These are phyloP conservation scores for Babesia divergens DNA, from an alignment of 169 alveolate species.

Conservation along the genomic window DNA sequence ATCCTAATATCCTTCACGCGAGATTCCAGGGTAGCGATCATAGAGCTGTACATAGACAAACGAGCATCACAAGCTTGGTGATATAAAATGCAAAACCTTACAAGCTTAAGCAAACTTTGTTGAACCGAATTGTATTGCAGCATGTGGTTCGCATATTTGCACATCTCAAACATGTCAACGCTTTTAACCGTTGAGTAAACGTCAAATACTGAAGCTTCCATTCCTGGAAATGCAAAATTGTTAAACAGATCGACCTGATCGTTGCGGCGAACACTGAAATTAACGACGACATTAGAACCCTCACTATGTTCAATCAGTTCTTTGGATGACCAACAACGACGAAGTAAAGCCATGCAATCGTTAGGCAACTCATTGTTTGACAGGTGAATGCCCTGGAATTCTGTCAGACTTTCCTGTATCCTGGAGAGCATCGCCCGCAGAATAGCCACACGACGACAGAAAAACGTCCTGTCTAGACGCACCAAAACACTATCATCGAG, in stretches of 20 bases:
- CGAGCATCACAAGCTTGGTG: slow-evolving; percentile 18
- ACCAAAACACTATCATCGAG: not conserved
- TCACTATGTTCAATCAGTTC: not conserved
- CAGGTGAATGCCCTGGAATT: slow-evolving; percentile 5
- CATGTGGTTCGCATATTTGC: slow-evolving; percentile 4
- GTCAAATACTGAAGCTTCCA: not conserved
- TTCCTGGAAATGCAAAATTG: slow-evolving; percentile 13
- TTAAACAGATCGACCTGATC: slow-evolving; percentile 13
- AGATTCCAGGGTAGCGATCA: not conserved
- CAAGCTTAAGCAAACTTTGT: not conserved
- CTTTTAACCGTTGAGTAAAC: not conserved
- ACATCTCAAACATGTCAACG: slow-evolving; percentile 10
- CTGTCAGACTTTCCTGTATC: not conserved
- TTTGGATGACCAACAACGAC: not conserved
- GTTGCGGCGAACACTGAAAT: not conserved
- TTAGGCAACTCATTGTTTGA: slow-evolving; percentile 10
- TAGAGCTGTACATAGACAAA: not conserved
- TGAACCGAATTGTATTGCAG: not conserved
- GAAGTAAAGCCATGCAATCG: slow-evolving; percentile 13
- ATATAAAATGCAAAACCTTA: not conserved
- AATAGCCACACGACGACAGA: not conserved
- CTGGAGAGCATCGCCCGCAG: not conserved
- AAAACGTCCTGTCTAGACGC: slow-evolving; percentile 12
- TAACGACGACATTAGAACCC: not conserved
- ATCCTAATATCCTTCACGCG: not conserved